Evolutionary conservation across 2,329 filamentous ascomycete species (phyloP).

Genomic region (Pseudogymnoascus sp.): DNA sequence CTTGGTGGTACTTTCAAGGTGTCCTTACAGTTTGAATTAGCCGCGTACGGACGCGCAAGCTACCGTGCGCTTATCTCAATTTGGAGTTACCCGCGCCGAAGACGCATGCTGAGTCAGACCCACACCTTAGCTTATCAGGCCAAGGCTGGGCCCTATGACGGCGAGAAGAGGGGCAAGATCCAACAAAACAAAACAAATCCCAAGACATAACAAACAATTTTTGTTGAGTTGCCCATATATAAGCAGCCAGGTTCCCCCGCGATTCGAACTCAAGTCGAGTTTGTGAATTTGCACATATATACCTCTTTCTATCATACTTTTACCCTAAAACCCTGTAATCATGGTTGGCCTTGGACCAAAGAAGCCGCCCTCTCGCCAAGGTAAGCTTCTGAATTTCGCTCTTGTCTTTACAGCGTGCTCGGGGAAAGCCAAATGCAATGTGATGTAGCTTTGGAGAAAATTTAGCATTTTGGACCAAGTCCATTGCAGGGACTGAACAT

Average conservation of each 20-base stretch:
- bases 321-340: constrained; percentile 18
- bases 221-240: constrained; percentile 7
- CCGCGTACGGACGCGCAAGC: constrained; percentile 1
- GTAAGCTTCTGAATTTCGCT: constrained; percentile 35
- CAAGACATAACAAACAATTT: constrained; percentile 3
- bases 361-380: constrained; percentile 63
- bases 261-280: neutral
- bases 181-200: constrained; percentile 7
- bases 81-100: neutral
- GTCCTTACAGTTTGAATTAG: constrained; percentile 10
- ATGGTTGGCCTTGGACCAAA: constrained; percentile 62
- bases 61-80: constrained; percentile 5
- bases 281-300: neutral
- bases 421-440: neutral
- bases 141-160: constrained; percentile 6
- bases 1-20: constrained; percentile 10
- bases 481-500: neutral
- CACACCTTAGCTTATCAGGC: constrained; percentile 5
- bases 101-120: constrained; percentile 2
- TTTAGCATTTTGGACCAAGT: neutral
- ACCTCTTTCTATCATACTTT: neutral
- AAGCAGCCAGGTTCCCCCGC: neutral
- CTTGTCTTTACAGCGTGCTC: neutral
- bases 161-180: constrained; percentile 3
- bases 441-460: neutral